Percentiles rank a stretch among this genome's conserved stretches.
Evolutionary conservation across 331 rosid genomes (phyloP).

Genomic region (Pyracantha coccinea): DNA sequence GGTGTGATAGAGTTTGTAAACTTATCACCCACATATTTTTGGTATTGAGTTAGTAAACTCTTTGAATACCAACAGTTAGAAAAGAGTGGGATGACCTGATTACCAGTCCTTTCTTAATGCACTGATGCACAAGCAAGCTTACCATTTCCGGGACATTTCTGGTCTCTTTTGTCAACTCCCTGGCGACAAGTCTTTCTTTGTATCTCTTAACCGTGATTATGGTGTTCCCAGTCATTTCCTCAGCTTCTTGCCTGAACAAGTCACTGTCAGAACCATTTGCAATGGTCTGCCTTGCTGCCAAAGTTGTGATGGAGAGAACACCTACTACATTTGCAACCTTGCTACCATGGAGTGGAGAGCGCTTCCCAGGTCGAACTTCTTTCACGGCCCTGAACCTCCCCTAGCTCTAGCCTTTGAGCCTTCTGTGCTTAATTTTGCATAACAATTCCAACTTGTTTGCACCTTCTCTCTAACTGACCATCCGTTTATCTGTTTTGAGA

Average conservation of each 20-base stretch:
- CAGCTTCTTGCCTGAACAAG: slow-evolving; percentile 17
- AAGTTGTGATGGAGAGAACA: background rate
- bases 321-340: slow-evolving; percentile 37
- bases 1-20: too few relatives aligned
- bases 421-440: slow-evolving; percentile 10
- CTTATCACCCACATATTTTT: too few relatives aligned
- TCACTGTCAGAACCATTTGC: slow-evolving; percentile 8
- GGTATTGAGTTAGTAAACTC: too few relatives aligned
- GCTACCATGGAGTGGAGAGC: slow-evolving; percentile 9
- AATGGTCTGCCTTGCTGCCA: slow-evolving; percentile 37
- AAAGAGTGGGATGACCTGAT: slow-evolving; percentile 31
- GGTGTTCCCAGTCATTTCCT: slow-evolving; percentile 25
- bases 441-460: slow-evolving; percentile 26
- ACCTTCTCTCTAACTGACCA: slow-evolving; percentile 8
- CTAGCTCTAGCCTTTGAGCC: slow-evolving; percentile 28
- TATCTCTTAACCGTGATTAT: slow-evolving; percentile 12
- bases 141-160: slow-evolving; percentile 15
- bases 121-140: slow-evolving; percentile 10
- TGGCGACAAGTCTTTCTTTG: slow-evolving; percentile 1
- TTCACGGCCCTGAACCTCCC: slow-evolving; percentile 13
- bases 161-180: slow-evolving; percentile 24
- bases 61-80: too few relatives aligned
- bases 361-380: slow-evolving; percentile 19
- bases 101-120: slow-evolving; percentile 10
- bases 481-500: slow-evolving; percentile 19